Conservation (phyloP, 495 filamentous ascomycete species). For the Penicillium dipodomyicola region DNA sequence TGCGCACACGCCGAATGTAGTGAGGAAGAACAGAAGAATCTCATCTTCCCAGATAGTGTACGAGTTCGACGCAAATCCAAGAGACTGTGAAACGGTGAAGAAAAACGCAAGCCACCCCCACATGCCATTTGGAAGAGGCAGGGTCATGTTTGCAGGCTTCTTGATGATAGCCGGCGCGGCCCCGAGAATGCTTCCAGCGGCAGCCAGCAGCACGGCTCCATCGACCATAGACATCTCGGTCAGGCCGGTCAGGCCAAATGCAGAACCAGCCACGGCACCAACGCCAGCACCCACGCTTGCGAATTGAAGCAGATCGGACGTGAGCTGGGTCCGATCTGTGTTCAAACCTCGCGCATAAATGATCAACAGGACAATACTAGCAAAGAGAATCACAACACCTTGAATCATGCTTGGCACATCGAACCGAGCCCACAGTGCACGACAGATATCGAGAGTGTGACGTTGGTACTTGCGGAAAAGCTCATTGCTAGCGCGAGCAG, state of each 20-base stretch:
- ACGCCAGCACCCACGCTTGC: slow-evolving; percentile 42
- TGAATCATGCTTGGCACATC: slow-evolving; percentile 79
- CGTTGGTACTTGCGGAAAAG: slow-evolving; percentile 71
- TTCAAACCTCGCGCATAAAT: slow-evolving; percentile 65
- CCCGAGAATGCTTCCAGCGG: slow-evolving; percentile 61
- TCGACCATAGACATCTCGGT: slow-evolving; percentile 31
- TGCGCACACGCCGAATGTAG: slow-evolving; percentile 75
- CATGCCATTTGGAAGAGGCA: slow-evolving; percentile 69
- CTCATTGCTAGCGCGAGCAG: slow-evolving; percentile 47
- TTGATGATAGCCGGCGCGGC: slow-evolving; percentile 56
- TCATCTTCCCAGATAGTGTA: slow-evolving; percentile 99
- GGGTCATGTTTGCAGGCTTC: slow-evolving; percentile 45
- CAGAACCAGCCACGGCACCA: slow-evolving; percentile 37
- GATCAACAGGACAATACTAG: slow-evolving; percentile 62
- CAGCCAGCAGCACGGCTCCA: slow-evolving; percentile 43
- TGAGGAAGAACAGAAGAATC: slow-evolving; percentile 86
- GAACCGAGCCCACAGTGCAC: slow-evolving; percentile 85
- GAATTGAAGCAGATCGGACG: slow-evolving; percentile 44
- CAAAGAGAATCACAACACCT: slow-evolving; percentile 69
- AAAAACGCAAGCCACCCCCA: slow-evolving; percentile 85
- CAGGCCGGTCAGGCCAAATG: slow-evolving; percentile 24
- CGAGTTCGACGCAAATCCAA: slow-evolving; percentile 94
- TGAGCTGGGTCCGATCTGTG: slow-evolving; percentile 52
- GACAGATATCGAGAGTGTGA: slow-evolving; percentile 77
- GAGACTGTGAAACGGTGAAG: slow-evolving; percentile 76